Evolutionary conservation across 2,329 filamentous ascomycete species (phyloP).

Genomic region (Hymenoscyphus salicellus): DNA sequence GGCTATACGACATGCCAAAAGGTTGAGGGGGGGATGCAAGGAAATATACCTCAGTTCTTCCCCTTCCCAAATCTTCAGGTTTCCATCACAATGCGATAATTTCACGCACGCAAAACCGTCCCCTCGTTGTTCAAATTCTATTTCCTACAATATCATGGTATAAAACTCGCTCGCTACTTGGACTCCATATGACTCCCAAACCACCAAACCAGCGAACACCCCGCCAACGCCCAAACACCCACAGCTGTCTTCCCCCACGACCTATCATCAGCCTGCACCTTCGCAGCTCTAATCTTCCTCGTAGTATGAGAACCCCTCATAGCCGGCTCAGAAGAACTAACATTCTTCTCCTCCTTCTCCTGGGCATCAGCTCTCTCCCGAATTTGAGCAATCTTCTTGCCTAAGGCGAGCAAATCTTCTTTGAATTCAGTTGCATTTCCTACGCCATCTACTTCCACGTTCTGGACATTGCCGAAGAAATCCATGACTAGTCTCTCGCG

Average conservation of each 20-base stretch:
- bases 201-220: constrained; percentile 59
- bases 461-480: constrained; percentile 98
- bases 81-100: not conserved
- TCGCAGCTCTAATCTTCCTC: constrained; percentile 49
- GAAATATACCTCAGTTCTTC: too few species aligned
- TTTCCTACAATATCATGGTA: not conserved
- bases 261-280: constrained; percentile 61
- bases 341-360: constrained; percentile 28
- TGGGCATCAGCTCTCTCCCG: constrained; percentile 39
- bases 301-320: constrained; percentile 16
- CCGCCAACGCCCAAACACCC: constrained; percentile 60
- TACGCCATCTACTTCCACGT: constrained; percentile 74
- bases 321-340: constrained; percentile 22
- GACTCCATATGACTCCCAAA: constrained; percentile 38
- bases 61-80: too few species aligned
- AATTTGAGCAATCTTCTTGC: constrained; percentile 59
- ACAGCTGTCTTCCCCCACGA: constrained; percentile 66
- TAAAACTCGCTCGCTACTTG: not conserved
- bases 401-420: constrained; percentile 75
- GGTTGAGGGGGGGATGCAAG: too few species aligned
- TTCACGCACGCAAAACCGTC: not conserved
- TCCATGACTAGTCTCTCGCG: constrained; percentile 83
- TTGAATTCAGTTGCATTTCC: constrained; percentile 54
- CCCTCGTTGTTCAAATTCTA: not conserved
- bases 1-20: too few species aligned